Evolutionary conservation across 139 green algal species (phyloP).

Genomic region (Coelastrella sp.): DNA sequence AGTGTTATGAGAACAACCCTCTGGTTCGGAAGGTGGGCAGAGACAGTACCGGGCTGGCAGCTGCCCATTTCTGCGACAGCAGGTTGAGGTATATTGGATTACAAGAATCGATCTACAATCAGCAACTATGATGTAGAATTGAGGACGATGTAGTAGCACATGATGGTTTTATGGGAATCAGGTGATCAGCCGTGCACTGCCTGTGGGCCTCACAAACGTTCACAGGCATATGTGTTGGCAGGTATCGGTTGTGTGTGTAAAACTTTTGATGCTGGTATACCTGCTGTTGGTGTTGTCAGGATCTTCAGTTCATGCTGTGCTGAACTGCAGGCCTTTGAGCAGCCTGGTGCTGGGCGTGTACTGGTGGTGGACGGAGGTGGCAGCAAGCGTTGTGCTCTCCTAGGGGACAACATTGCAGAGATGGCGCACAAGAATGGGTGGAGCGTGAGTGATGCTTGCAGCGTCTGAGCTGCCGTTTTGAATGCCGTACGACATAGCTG

Average conservation of each 20-base stretch:
- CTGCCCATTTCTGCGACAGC: constrained; percentile 25
- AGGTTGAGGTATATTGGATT: background rate
- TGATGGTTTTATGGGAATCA: too few species aligned
- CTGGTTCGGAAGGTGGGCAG: constrained; percentile 77
- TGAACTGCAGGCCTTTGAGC: constrained; percentile 70
- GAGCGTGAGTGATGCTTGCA: constrained; percentile 62
- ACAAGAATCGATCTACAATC: background rate
- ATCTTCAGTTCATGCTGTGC: background rate
- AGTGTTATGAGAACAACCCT: constrained; percentile 96
- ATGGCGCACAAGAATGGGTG: constrained; percentile 93
- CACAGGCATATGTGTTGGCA: too few species aligned
- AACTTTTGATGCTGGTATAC: too few species aligned
- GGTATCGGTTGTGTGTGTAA: too few species aligned
- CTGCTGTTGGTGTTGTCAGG: constrained; percentile 33
- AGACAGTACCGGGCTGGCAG: background rate
- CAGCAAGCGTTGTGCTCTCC: constrained; percentile 88
- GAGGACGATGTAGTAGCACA: too few species aligned
- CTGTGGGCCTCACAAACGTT: too few species aligned
- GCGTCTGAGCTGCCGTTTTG: too few species aligned
- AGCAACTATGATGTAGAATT: background rate
- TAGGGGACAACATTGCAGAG: constrained; percentile 95
- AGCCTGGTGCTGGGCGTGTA: constrained; percentile 84
- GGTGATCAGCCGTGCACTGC: too few species aligned
- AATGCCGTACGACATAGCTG: background rate
- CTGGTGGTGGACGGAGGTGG: constrained; percentile 95